Base-by-base conservation (phyloP, 345 rosid species). In the Acer campestre region DNA sequence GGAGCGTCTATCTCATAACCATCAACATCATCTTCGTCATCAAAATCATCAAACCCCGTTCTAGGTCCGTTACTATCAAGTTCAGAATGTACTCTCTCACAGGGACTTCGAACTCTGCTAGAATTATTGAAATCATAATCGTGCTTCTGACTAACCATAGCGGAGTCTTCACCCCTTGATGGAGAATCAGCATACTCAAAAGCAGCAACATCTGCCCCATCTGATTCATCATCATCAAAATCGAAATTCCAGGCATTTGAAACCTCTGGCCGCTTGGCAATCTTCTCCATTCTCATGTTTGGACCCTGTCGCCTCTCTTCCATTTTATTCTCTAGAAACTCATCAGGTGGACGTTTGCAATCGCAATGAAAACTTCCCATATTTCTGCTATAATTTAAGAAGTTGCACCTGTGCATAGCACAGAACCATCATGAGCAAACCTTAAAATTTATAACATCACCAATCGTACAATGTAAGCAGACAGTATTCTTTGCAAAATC, bases 171-270 rank as follows among this genome's bases (percentile, higher is more conserved):
- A 27, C 70, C 81, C 75, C 64, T 86, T 70, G 78, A 75, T 6
- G 78, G 71, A 68, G 94, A 88, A 86, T 94, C 97, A 23, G 95
- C 97, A 76, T 91, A 82, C 87, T 94, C 97, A 73, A 93, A 95
- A 2, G 95, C 89, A 85, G 94, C 98, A 77, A 95, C 97, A 86
- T 94, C 98, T 75, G 97, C 97, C 0, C 99, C 99, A 77, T 96
- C 99, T 63, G 99, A 96, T 89, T 90, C 99, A 83, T 93, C 90
- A 44, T 96, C 99, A 73, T 94, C 99, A 58, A 96, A 96, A 81
- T 96, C 95, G 75, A 96, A 96, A 87, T 94, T 96, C 98, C 99
- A 95, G 40, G 95, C 95, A 82, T 90, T 89, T 67, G 97, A 89
- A 75, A 94, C 91, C 82, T 89, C 95, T 48, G 79, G 80, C 73